Percentiles rank a stretch among this genome's conserved stretches.
Evolutionary conservation across 1,284 basidiomycete genomes (phyloP).

Genomic region (Bjerkandera adusta): DNA sequence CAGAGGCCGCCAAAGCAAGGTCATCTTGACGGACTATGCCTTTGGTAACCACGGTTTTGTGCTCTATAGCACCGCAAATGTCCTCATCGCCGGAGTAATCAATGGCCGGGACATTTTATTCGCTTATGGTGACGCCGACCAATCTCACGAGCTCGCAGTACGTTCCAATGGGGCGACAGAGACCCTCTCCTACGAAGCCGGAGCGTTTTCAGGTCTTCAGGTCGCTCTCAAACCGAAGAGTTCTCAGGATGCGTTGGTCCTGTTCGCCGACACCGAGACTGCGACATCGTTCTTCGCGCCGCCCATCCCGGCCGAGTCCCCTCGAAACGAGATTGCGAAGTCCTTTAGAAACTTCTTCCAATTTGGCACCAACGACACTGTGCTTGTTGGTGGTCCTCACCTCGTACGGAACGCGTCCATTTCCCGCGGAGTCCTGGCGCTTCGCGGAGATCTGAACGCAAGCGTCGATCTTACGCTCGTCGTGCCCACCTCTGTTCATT

Average conservation of each 20-base stretch:
- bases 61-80: slow-evolving; percentile 64
- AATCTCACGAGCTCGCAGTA: slow-evolving; percentile 61
- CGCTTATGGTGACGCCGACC: slow-evolving; percentile 56
- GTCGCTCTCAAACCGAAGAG: slow-evolving; percentile 66
- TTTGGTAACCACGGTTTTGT: slow-evolving; percentile 53
- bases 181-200: slow-evolving; percentile 45
- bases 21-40: slow-evolving; percentile 64
- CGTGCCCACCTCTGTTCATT: slow-evolving; percentile 45
- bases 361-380: slow-evolving; percentile 49
- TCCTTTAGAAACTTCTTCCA: slow-evolving; percentile 46
- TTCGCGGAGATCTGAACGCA: slow-evolving; percentile 47
- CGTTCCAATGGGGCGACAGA: slow-evolving; percentile 21
- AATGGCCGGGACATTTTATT: slow-evolving; percentile 67
- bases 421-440: slow-evolving; percentile 31
- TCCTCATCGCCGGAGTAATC: slow-evolving; percentile 67
- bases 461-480: slow-evolving; percentile 46
- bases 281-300: slow-evolving; percentile 59
- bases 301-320: slow-evolving; percentile 32
- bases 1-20: slow-evolving; percentile 65
- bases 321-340: no score
- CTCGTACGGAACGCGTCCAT: slow-evolving; percentile 52
- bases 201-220: slow-evolving; percentile 28
- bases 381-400: slow-evolving; percentile 53
- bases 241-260: slow-evolving; percentile 51
- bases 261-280: slow-evolving; percentile 63